phyloP scores from a whole-genome alignment of 768 basidiomycete genomes.

The Trametes cingulata region DNA sequence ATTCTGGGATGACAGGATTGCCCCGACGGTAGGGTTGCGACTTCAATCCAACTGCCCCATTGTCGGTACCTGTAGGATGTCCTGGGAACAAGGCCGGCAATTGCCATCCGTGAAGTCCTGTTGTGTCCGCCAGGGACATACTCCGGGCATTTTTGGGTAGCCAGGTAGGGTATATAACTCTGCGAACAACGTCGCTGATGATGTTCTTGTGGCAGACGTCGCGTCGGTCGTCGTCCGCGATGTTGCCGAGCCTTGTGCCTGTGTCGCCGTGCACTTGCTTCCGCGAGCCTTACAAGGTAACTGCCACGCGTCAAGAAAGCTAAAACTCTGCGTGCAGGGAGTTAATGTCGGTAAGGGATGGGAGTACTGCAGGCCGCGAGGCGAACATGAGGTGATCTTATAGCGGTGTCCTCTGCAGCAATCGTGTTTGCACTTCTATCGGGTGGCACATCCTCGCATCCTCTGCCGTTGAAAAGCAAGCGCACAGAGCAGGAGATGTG shows the following conservation, averaged over 20 bases:
- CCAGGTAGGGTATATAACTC: slow-evolving; percentile 12
- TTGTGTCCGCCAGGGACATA: not conserved
- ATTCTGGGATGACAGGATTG: not conserved
- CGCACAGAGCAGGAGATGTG: slow-evolving; percentile 9
- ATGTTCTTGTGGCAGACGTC: not conserved
- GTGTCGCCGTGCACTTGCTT: slow-evolving; percentile 3
- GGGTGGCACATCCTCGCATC: slow-evolving; percentile 16
- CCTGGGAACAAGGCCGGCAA: slow-evolving; percentile 1
- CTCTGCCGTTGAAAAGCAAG: slow-evolving; percentile 15
- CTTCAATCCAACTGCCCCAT: not conserved
- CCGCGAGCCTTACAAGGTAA: slow-evolving; percentile 17
- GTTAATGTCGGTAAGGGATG: slow-evolving; percentile 13
- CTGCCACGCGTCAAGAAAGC: slow-evolving; percentile 15
- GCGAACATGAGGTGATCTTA: slow-evolving; percentile 20
- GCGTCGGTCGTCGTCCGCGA: slow-evolving; percentile 1
- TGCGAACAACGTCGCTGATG: not conserved
- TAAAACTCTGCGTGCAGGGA: slow-evolving; percentile 14
- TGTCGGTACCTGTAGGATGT: not conserved
- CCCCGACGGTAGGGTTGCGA: slow-evolving; percentile 3
- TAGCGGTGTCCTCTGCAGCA: slow-evolving; percentile 6
- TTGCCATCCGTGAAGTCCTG: not conserved
- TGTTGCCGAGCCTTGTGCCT: not conserved
- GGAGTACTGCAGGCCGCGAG: slow-evolving; percentile 19
- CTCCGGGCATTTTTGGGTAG: slow-evolving; percentile 11
- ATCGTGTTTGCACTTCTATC: slow-evolving; percentile 19